Conservation (phyloP, 345 rosid genomes). For the Cardiospermum halicacabum region DNA sequence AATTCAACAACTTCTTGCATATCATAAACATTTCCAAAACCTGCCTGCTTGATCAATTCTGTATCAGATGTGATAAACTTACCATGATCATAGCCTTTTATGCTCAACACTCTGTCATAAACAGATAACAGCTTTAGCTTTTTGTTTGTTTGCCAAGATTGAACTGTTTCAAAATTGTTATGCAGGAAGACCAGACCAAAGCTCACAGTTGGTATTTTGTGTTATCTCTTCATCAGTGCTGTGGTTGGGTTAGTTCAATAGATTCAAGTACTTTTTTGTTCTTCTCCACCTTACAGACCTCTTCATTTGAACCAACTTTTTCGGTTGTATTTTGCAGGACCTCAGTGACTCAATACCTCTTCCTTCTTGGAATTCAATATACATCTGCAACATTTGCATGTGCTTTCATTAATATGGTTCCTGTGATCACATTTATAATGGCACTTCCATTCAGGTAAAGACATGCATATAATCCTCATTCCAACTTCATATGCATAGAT, state of each 20-base stretch:
- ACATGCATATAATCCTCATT: neutral
- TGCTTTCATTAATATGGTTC: constrained; percentile 62
- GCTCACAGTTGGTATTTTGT: constrained; percentile 46
- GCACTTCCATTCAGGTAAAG: constrained; percentile 57
- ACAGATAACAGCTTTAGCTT: neutral
- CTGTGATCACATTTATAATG: constrained; percentile 55
- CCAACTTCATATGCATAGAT: neutral
- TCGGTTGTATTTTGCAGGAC: constrained; percentile 30
- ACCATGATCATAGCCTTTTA: neutral
- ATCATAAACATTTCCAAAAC: neutral
- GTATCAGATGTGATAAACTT: neutral
- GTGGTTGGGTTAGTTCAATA: constrained; percentile 46
- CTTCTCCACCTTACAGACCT: neutral
- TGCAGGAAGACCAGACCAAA: constrained; percentile 54
- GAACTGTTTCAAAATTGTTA: neutral
- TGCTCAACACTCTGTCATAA: neutral
- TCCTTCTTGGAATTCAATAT: constrained; percentile 56
- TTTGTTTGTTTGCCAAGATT: neutral
- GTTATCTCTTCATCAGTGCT: constrained; percentile 53
- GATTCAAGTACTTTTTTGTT: neutral
- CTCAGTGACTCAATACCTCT: constrained; percentile 53
- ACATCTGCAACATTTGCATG: constrained; percentile 67
- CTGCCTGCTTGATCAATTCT: neutral
- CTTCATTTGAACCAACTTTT: neutral
- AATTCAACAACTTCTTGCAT: neutral